Base-by-base conservation (phyloP, 1,284 basidiomycete genomes). In the Cutaneotrichosporon sp. region DNA sequence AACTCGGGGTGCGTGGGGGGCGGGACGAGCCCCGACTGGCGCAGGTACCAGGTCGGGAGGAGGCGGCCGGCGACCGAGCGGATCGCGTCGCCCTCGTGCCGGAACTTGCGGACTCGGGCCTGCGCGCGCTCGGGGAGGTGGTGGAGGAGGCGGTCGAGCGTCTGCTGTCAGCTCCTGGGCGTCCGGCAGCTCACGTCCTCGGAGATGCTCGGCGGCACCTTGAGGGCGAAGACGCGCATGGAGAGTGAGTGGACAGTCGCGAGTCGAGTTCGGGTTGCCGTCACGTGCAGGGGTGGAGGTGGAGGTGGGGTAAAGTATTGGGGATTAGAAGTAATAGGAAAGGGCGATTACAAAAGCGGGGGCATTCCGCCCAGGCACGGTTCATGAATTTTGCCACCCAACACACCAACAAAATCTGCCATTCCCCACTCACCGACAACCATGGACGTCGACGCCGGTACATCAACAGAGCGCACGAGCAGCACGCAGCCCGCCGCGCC, bases 11-110 rank as follows among this genome's bases (percentile, higher is more conserved):
- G 54, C 4, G 60, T 49, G 8, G 50, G 34, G 0, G 56, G 47
- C 0, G 59, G 36, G 11, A 76, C 25, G 8, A 72, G 60, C 4
- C 56, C 55, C 0, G 67, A 20, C 1, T 18, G 31, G 27, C 67
- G 64, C 25, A 77, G 62, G 54, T 74, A 77, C 69, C 71, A 78
- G 10, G 69, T 72, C 16, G 72, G 69, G 4, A 72, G 63, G 13
- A 77, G 65, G 4, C 71, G 65, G 6, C 72, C 73, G 4, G 72
- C 71, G 0, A 75, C 51, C 1, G 73, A 73, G 5, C 73, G 63
- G 27, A 72, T 58, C 0, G 71, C 63, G 56, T 75, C 73, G 1
- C 60, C 67, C 22, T 60, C 67, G 14, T 73, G 66, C 11, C 74
- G 60, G 52, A 71, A 77, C 31, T 68, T 64, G 43, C 67, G 62